Percentiles rank a stretch among this genome's conserved stretches.
Conservation (phyloP, 345 rosid genomes). For the Raphanus sativus region DNA sequence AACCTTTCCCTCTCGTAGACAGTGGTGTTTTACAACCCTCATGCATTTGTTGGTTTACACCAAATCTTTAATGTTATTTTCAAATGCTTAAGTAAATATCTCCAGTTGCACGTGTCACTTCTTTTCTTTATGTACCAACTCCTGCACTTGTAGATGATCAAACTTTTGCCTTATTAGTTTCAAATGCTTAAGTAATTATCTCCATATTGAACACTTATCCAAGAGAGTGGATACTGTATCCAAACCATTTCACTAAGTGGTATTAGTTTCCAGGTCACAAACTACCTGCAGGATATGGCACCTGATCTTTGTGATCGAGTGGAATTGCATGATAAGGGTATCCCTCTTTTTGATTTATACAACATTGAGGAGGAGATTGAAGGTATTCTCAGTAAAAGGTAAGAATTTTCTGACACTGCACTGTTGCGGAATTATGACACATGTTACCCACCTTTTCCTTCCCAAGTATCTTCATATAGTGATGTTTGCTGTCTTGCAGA, state of each 20-base stretch:
- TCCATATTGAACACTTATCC: too few species aligned
- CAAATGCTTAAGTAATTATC: too few species aligned
- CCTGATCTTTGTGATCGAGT: slow-evolving; percentile 90
- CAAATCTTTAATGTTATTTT: background rate
- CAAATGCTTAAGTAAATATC: background rate
- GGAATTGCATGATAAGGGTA: slow-evolving; percentile 69
- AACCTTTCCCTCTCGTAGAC: slow-evolving; percentile 1
- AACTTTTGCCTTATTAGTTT: background rate
- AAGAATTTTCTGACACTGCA: too few species aligned
- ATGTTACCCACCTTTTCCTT: background rate
- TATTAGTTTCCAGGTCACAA: slow-evolving; percentile 68
- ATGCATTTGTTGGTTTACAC: background rate
- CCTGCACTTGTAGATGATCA: slow-evolving; percentile 17
- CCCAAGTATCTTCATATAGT: slow-evolving; percentile 14
- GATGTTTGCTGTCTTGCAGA: slow-evolving; percentile 46
- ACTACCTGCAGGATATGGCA: slow-evolving; percentile 95
- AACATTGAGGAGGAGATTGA: slow-evolving; percentile 82
- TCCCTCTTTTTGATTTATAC: slow-evolving; percentile 86
- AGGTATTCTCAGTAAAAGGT: slow-evolving; percentile 91
- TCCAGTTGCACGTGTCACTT: slow-evolving; percentile 4
- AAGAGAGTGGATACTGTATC: background rate
- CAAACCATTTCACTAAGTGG: slow-evolving; percentile 28
- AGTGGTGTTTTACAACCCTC: background rate
- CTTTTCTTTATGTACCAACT: slow-evolving; percentile 10
- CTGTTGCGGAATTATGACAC: background rate